phyloP scores from a whole-genome alignment of 768 basidiomycete genomes.

The Suillus lakei region DNA sequence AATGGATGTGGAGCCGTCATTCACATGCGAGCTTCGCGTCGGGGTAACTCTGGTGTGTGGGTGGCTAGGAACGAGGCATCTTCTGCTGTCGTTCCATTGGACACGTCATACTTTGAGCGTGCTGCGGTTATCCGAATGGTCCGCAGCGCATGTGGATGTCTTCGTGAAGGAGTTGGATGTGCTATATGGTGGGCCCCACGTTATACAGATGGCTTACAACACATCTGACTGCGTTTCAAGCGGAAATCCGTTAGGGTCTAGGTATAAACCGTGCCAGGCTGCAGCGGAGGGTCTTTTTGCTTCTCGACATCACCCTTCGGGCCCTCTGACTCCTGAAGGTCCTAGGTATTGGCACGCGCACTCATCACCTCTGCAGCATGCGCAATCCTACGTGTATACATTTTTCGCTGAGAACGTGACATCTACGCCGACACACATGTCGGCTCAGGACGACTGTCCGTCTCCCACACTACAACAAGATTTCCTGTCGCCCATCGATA shows the following conservation, averaged over 20 bases:
- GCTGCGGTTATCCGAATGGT: constrained; percentile 52
- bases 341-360: constrained; percentile 45
- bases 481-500: constrained; percentile 23
- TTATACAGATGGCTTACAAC: neutral
- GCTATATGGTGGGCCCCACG: constrained; percentile 50
- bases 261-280: constrained; percentile 63
- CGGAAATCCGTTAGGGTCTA: constrained; percentile 67
- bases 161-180: constrained; percentile 72
- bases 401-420: constrained; percentile 54
- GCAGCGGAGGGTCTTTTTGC: constrained; percentile 52
- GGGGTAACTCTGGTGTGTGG: constrained; percentile 59
- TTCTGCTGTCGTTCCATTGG: constrained; percentile 57
- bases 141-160: constrained; percentile 64
- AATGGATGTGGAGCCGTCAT: constrained; percentile 71
- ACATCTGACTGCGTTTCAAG: constrained; percentile 37
- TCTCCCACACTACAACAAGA: constrained; percentile 23
- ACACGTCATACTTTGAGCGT: constrained; percentile 62
- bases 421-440: constrained; percentile 16
- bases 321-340: constrained; percentile 44
- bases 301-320: constrained; percentile 22
- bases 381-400: constrained; percentile 41
- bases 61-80: constrained; percentile 58
- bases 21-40: constrained; percentile 58
- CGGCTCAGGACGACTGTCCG: constrained; percentile 21
- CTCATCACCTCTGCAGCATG: constrained; percentile 18